Conservation (phyloP, 2,329 filamentous ascomycete species). For the Diaporthe sp. region DNA sequence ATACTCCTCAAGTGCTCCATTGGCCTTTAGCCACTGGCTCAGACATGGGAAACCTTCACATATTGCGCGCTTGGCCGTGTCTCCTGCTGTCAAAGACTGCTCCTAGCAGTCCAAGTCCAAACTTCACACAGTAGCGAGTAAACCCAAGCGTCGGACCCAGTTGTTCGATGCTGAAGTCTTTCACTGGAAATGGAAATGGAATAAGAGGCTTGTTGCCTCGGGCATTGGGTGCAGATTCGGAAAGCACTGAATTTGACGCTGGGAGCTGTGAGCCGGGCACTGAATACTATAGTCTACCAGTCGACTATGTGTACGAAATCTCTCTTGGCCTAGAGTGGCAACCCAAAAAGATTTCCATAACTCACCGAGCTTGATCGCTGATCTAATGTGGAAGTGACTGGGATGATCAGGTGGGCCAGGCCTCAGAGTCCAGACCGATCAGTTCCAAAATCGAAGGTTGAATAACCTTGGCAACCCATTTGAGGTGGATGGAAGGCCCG, state of each 20-base stretch:
- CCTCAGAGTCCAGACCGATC: not conserved
- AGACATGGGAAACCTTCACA: not conserved
- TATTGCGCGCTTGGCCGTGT: not conserved
- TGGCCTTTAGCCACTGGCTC: constrained; percentile 22
- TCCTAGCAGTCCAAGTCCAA: too few relatives aligned
- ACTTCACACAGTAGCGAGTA: too few relatives aligned
- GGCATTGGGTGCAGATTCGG: too few relatives aligned
- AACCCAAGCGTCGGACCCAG: too few relatives aligned
- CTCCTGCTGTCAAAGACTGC: not conserved
- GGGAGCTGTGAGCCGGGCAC: too few relatives aligned
- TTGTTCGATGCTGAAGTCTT: not conserved
- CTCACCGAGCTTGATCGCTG: not conserved
- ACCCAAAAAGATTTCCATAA: not conserved
- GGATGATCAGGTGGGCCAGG: not conserved
- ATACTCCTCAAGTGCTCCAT: not conserved
- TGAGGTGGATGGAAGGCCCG: not conserved
- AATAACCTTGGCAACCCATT: not conserved
- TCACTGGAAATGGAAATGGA: too few relatives aligned
- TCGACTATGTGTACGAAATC: not conserved
- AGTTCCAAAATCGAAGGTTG: too few relatives aligned
- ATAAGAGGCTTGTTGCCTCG: not conserved
- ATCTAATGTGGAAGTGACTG: not conserved
- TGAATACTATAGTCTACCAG: not conserved
- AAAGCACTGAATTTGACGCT: not conserved
- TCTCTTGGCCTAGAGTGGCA: not conserved